Evolutionary conservation across 441 rosid genomes (phyloP), one percentile per base, ranked within the genome.

Genomic region (Pelargonium hybrid): DNA sequence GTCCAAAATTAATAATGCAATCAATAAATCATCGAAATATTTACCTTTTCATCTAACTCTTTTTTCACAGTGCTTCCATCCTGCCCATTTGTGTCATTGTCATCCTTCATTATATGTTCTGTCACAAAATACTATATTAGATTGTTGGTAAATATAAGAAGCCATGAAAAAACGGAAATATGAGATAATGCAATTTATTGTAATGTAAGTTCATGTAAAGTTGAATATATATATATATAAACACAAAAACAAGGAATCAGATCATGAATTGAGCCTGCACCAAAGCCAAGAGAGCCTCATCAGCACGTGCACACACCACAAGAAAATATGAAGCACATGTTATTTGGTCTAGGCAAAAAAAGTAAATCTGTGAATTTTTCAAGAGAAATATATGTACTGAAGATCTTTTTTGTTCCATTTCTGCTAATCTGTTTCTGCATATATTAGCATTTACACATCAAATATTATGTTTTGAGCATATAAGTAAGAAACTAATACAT

Each of bases 41-140:
- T 47, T 77, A 89, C 98, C 93, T 93, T 87, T 82, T 68, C 85
- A 59, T 86, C 96, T 15, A 48, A 7, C 71, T 90, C 96, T 79
- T 85, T 88, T 83, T 85, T 91, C 43, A 78, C 73, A 73, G 73
- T 83, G 48, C 88, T 82, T 78, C 80, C 86, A 75, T 73, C 84
- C 10, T 68, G 86, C 62, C 79, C 84, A 65, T 73, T 77, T n/a
- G 78, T 79, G 70, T 41, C 79, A 69, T 69, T 76, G 70, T 76
- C 82, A 80, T 83, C 90, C 59, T 78, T 87, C 43, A 37, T 64
- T 8, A 10, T 45, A 37, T 85, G 96, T 91, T 54, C 61, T 54
- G 61, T 17, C 21, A 15, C 61, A 3, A 54, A 54, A 18, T 5
- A 5, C 8, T 15, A 7, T 17, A 54, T 50, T 50, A 17, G 61